Evolutionary conservation across 495 filamentous ascomycete species (phyloP).

Genomic region (Podospora conica): DNA sequence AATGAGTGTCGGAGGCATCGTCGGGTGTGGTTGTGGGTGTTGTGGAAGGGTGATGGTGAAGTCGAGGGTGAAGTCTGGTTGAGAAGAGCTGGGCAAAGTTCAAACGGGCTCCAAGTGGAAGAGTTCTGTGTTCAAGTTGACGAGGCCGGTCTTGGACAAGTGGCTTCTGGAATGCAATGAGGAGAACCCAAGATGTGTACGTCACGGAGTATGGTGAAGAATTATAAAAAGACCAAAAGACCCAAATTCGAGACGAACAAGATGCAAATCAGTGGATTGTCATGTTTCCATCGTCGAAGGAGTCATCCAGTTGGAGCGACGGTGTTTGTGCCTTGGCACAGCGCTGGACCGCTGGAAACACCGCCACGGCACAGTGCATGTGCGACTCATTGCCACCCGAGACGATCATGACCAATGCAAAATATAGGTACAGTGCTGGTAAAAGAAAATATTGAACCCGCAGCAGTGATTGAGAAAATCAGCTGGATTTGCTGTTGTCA

Average conservation of each 20-base stretch:
- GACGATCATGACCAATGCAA: background rate
- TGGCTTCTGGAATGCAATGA: background rate
- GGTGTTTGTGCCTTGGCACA: background rate
- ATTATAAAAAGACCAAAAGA: background rate
- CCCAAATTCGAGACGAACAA: background rate
- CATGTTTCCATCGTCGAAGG: background rate
- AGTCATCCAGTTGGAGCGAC: background rate
- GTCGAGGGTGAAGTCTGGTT: background rate
- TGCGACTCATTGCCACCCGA: background rate
- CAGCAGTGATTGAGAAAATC: background rate
- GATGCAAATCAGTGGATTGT: background rate
- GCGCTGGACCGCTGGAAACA: background rate
- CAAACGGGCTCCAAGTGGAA: too few species aligned
- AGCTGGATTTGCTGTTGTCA: too few species aligned
- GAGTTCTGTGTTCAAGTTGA: too few species aligned
- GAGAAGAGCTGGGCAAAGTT: too few species aligned
- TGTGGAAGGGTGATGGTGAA: background rate
- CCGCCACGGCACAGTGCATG: background rate
- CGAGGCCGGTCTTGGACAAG: background rate
- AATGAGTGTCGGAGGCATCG: slow-evolving; percentile 54
- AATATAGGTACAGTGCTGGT: too few species aligned
- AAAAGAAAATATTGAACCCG: background rate
- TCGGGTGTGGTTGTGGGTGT: background rate
- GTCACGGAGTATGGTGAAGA: background rate
- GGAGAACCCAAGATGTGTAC: background rate